A percentile compares a stretch with the other conserved stretches of the same genome.
phyloP scores from a whole-genome alignment of 257 asterid species.

The Verbascum thapsus region DNA sequence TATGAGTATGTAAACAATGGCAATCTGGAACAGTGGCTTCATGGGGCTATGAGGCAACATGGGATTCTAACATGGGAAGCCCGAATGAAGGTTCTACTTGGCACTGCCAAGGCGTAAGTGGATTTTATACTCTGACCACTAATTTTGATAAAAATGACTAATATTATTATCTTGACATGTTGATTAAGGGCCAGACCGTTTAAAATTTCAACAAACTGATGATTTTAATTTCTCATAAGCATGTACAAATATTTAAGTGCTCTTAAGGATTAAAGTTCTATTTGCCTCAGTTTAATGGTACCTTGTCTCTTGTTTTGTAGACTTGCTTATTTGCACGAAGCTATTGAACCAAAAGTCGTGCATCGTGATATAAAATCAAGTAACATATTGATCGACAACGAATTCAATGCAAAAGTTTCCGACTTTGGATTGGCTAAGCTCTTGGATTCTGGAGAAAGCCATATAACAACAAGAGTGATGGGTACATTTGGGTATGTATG shows the following conservation, averaged over 20 bases:
- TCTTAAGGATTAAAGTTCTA: slow-evolving; percentile 1
- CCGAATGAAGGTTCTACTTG: slow-evolving; percentile 91
- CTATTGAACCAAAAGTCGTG: slow-evolving; percentile 94
- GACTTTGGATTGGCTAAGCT: slow-evolving; percentile 98
- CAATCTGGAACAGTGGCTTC: slow-evolving; percentile 97
- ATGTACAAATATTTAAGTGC: not conserved
- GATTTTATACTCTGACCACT: slow-evolving; percentile 8
- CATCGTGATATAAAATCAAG: slow-evolving; percentile 98
- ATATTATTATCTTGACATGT: slow-evolving; percentile 5
- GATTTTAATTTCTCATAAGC: slow-evolving; percentile 7
- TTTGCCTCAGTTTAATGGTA: not conserved
- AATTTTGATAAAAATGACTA: not conserved
- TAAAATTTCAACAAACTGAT: slow-evolving; percentile 1
- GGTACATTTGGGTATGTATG: slow-evolving; percentile 88
- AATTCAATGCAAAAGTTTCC: slow-evolving; percentile 87
- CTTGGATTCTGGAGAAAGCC: slow-evolving; percentile 92
- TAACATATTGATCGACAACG: slow-evolving; percentile 81
- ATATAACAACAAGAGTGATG: slow-evolving; percentile 95
- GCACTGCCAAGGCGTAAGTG: slow-evolving; percentile 97
- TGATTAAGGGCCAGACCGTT: not conserved
- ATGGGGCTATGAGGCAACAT: slow-evolving; percentile 85
- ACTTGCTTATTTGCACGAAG: slow-evolving; percentile 94
- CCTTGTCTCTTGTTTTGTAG: slow-evolving; percentile 43
- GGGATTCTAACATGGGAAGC: slow-evolving; percentile 95
- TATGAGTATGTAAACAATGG: slow-evolving; percentile 95